These are phyloP conservation scores for Aspergillus neoniger DNA, from an alignment of 2,329 filamentous ascomycete genomes.

Conservation along the genomic window DNA sequence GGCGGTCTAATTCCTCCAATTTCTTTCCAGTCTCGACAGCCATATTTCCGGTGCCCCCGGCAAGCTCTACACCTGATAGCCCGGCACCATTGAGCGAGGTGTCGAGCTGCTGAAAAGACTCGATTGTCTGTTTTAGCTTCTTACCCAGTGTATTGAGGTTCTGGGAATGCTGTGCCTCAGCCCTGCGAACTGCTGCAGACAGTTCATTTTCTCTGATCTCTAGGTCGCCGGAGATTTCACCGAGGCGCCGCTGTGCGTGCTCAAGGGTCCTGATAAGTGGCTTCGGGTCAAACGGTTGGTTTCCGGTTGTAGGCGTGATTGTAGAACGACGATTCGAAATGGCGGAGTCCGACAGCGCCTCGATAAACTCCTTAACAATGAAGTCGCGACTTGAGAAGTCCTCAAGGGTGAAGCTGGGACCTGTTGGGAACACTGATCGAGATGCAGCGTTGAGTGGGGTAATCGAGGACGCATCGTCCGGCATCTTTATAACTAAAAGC, in stretches of 20 bases:
- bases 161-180: constrained; percentile 87
- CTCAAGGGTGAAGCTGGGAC: constrained; percentile 81
- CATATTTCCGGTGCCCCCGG: constrained; percentile 70
- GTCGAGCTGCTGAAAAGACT: constrained; percentile 88
- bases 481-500: constrained; percentile 33
- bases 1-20: constrained; percentile 90
- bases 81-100: constrained; percentile 70
- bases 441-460: constrained; percentile 50
- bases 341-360: constrained; percentile 83
- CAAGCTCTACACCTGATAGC: constrained; percentile 31
- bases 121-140: constrained; percentile 89
- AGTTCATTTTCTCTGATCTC: constrained; percentile 90
- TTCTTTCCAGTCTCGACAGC: constrained; percentile 94
- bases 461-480: constrained; percentile 42
- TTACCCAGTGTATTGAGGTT: constrained; percentile 84
- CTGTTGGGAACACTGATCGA: constrained; percentile 72
- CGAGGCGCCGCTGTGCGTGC: constrained; percentile 57
- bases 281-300: constrained; percentile 82
- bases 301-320: constrained; percentile 43
- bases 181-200: constrained; percentile 82
- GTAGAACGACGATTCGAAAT: constrained; percentile 76
- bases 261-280: constrained; percentile 96
- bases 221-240: constrained; percentile 69
- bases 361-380: constrained; percentile 97
- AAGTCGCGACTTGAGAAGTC: constrained; percentile 90